Evolutionary conservation across 2,329 filamentous ascomycete species (phyloP).

Genomic region (Colletotrichum cereale): DNA sequence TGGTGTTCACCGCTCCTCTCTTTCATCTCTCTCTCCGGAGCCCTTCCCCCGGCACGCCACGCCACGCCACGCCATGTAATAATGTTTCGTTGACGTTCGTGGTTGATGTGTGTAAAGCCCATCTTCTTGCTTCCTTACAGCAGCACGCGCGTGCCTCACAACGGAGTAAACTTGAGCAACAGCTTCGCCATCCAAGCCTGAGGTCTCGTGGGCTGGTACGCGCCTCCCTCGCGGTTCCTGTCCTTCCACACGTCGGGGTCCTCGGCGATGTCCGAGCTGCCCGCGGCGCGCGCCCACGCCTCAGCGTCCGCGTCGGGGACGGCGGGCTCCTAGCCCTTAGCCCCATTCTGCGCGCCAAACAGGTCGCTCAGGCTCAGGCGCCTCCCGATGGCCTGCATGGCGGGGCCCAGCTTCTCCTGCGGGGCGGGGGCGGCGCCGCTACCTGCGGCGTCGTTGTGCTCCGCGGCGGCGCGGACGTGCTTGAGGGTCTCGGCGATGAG

Average conservation of each 20-base stretch:
- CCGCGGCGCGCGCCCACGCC: not conserved
- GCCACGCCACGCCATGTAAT: not conserved
- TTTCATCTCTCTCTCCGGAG: not conserved
- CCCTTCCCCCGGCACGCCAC: not conserved
- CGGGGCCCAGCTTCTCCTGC: conserved; percentile 49
- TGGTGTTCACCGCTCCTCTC: conserved; percentile 5
- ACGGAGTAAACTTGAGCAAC: not conserved
- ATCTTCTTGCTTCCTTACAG: not conserved
- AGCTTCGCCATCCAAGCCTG: conserved; percentile 9
- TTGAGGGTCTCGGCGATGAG: conserved; percentile 59
- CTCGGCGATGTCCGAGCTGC: not conserved
- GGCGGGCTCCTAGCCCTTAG: conserved; percentile 38
- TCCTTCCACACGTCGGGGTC: not conserved
- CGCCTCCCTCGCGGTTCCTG: not conserved
- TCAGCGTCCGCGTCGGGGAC: not conserved
- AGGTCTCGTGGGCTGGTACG: not conserved
- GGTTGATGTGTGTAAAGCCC: not conserved
- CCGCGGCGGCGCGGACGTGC: conserved; percentile 43
- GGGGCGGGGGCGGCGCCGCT: not conserved
- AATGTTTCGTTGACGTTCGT: not conserved
- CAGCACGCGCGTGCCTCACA: not conserved
- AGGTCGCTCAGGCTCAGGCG: conserved; percentile 60
- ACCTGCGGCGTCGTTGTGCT: conserved; percentile 5
- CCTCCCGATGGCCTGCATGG: conserved; percentile 59
- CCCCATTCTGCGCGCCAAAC: conserved; percentile 52